Evolutionary conservation across 768 basidiomycete species (phyloP), one percentile per base, ranked within the genome.

Genomic region (Tremella fuciformis): DNA sequence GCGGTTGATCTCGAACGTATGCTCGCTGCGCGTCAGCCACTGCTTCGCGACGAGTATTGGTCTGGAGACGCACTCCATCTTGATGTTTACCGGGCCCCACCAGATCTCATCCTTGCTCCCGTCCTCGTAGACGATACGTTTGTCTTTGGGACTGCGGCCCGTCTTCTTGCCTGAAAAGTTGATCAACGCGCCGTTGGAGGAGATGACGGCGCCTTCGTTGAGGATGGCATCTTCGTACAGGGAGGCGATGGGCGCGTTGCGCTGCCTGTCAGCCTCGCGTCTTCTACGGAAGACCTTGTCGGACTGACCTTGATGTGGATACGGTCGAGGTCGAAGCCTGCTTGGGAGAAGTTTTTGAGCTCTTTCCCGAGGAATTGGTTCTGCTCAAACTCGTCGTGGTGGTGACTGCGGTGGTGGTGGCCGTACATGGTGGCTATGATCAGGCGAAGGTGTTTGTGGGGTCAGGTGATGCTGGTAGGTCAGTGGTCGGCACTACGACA

Each of bases 141-240:
- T 99, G 84, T 99, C 96, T 78, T 98, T 99, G 53, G 96, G 96
- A 67, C 86, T 88, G 50, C 96, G 84, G 56, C 96, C 96, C 1
- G 96, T 98, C 83, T 99, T 99, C 83, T 97, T 98, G 25, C 96
- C 96, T 9, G 92, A 96, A 73, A 98, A 99, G 84, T 99, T 99
- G 86, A 99, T 99, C 71, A 99, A 82, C 18, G 96, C 92, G 53
- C 96, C 96, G 6, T 86, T 89, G 26, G 89, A 86, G 55, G 96
- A 93, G 80, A 99, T 88, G 81, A 99, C 89, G 70, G 96, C 96
- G 58, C 94, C 94, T 76, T 99, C 96, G 79, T 97, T 94, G 67
- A 91, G 87, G 81, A 98, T 87, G 69, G 96, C 96, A 70, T 99
- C 96, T 76, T 99, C 96, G 80, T 96, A 96, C 42, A 94, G 87